Conservation (phyloP, 306 rosid species). For the Lupinus albus region DNA sequence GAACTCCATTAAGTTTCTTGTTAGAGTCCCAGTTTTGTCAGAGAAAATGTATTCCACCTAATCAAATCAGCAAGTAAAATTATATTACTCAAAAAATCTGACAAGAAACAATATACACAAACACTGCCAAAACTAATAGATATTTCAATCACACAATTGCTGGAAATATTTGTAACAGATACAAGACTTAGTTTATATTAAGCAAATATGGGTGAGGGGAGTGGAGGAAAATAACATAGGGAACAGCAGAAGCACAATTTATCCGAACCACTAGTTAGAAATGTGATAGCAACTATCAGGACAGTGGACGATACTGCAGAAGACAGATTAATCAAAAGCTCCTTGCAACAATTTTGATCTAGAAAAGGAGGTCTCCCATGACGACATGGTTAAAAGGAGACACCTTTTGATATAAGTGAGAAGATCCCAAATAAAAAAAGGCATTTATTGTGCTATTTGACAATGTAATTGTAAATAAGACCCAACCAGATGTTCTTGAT, state of each 20-base stretch:
- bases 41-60: constrained; percentile 99
- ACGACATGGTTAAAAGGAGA: constrained; percentile 13
- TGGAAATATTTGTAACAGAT: background rate
- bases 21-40: constrained; percentile 97
- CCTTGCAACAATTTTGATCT: background rate
- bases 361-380: background rate
- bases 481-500: background rate
- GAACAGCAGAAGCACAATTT: background rate
- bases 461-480: constrained; percentile 2
- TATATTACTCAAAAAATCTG: constrained; percentile 26
- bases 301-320: background rate
- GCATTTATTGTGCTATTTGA: background rate
- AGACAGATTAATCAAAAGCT: background rate
- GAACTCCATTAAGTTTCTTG: constrained; percentile 97
- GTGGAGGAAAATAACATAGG: background rate
- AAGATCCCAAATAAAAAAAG: background rate
- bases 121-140: background rate
- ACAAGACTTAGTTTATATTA: constrained; percentile 9
- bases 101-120: constrained; percentile 14
- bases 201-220: background rate
- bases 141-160: constrained; percentile 17
- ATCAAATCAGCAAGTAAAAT: constrained; percentile 37
- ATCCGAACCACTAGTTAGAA: background rate
- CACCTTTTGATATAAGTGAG: background rate
- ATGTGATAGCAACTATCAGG: constrained; percentile 1